phyloP scores from a whole-genome alignment of 129 eudicot species.

The Chrysanthemum makinoi region DNA sequence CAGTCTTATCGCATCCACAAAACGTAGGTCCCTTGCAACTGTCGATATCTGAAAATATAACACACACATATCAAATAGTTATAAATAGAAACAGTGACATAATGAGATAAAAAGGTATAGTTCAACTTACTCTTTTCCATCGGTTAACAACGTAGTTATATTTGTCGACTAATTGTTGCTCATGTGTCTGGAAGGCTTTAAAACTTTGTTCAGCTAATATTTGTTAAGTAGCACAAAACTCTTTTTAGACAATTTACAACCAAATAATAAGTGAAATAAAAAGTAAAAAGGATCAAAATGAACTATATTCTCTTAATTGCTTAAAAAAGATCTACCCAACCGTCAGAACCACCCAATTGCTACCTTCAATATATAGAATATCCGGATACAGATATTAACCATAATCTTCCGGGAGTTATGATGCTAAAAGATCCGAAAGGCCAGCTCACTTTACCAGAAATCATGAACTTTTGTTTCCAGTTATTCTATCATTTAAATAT shows the following conservation, averaged over 20 bases:
- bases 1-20: conserved; percentile 78
- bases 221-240: conserved; percentile 45
- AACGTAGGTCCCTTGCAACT: conserved; percentile 73
- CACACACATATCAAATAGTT: conserved; percentile 3
- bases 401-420: too few species aligned
- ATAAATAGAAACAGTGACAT: background rate
- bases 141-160: conserved; percentile 80
- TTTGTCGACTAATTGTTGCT: conserved; percentile 79
- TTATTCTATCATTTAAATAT: conserved; percentile 5
- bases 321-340: too few species aligned
- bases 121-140: conserved; percentile 84
- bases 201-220: conserved; percentile 72
- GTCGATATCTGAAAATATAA: conserved; percentile 59
- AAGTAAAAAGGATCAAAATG: background rate
- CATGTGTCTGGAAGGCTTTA: conserved; percentile 72
- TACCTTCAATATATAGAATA: too few species aligned
- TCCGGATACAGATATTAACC: too few species aligned
- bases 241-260: too few species aligned
- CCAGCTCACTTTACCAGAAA: background rate
- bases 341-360: too few species aligned
- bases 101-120: background rate
- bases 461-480: background rate
- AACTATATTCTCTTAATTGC: too few species aligned
- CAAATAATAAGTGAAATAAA: background rate
- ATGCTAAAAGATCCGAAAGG: background rate